Percentiles rank a stretch among this genome's conserved stretches.
phyloP scores from a whole-genome alignment of 2,329 filamentous ascomycete species.

The Cyclaneusma minus region DNA sequence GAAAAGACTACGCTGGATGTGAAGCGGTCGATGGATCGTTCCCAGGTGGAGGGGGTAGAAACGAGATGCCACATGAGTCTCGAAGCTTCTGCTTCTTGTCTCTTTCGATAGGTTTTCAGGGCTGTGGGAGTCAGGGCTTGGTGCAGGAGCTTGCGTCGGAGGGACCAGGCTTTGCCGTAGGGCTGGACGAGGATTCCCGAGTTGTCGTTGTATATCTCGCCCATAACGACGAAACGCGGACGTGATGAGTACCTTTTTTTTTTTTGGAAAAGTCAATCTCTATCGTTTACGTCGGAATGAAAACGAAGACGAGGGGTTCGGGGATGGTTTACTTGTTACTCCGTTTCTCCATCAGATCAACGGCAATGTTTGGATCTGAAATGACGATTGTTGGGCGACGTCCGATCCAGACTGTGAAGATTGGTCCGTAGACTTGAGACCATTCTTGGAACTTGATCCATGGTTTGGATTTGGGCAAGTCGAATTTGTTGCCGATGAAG shows the following conservation, averaged over 20 bases:
- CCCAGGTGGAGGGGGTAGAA: constrained; percentile 23
- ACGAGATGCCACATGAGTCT: constrained; percentile 28
- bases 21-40: constrained; percentile 29
- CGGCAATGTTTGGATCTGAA: constrained; percentile 26
- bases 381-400: constrained; percentile 27
- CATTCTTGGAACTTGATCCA: constrained; percentile 27
- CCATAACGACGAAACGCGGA: constrained; percentile 28
- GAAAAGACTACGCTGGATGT: constrained; percentile 32
- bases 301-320: no score
- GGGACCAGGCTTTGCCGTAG: constrained; percentile 29
- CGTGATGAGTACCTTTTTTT: constrained; percentile 27
- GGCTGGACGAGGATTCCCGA: constrained; percentile 28
- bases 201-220: constrained; percentile 20
- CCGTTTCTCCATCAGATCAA: constrained; percentile 28
- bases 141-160: constrained; percentile 25
- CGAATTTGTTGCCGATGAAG: constrained; percentile 25
- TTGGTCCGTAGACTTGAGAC: constrained; percentile 27
- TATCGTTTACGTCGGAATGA: no score
- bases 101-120: constrained; percentile 26
- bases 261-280: no score
- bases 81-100: constrained; percentile 32
- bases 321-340: constrained; percentile 23
- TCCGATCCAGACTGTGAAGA: constrained; percentile 31
- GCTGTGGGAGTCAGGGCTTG: constrained; percentile 28
- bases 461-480: constrained; percentile 17